phyloP scores from a whole-genome alignment of 2,329 filamentous ascomycete genomes.

The Xylariales sp. region DNA sequence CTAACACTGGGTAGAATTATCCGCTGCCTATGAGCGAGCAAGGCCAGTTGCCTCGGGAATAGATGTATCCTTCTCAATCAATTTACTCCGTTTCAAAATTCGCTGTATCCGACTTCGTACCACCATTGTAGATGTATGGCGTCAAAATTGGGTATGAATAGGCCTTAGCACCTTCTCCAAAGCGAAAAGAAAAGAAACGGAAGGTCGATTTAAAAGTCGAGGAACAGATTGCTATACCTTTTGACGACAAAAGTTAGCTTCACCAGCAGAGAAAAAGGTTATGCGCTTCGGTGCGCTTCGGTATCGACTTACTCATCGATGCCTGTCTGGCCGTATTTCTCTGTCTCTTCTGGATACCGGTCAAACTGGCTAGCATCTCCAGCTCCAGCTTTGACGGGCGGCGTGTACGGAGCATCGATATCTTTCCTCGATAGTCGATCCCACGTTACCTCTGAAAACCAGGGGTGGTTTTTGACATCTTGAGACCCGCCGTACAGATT shows the following conservation, averaged over 20 bases:
- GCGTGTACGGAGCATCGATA: slow-evolving; percentile 96
- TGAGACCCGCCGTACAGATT: slow-evolving; percentile 87
- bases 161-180: too few relatives aligned
- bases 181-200: background rate
- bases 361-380: slow-evolving; percentile 98
- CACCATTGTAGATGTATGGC: too few relatives aligned
- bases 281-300: slow-evolving; percentile 1
- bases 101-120: too few relatives aligned
- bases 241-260: too few relatives aligned
- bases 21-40: too few relatives aligned
- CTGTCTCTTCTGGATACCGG: slow-evolving; percentile 94
- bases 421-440: slow-evolving; percentile 91
- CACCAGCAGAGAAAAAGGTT: too few relatives aligned
- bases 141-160: too few relatives aligned
- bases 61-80: too few relatives aligned
- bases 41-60: too few relatives aligned
- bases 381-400: slow-evolving; percentile 86
- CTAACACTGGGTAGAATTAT: too few relatives aligned
- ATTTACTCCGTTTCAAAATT: too few relatives aligned
- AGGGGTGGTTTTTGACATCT: slow-evolving; percentile 92
- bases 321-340: slow-evolving; percentile 77
- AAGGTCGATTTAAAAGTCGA: slow-evolving; percentile 59
- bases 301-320: slow-evolving; percentile 73
- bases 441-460: slow-evolving; percentile 98
- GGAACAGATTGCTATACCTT: slow-evolving; percentile 73